These are phyloP conservation scores for Viola odorata DNA, from an alignment of 345 rosid species.

Conservation along the genomic window DNA sequence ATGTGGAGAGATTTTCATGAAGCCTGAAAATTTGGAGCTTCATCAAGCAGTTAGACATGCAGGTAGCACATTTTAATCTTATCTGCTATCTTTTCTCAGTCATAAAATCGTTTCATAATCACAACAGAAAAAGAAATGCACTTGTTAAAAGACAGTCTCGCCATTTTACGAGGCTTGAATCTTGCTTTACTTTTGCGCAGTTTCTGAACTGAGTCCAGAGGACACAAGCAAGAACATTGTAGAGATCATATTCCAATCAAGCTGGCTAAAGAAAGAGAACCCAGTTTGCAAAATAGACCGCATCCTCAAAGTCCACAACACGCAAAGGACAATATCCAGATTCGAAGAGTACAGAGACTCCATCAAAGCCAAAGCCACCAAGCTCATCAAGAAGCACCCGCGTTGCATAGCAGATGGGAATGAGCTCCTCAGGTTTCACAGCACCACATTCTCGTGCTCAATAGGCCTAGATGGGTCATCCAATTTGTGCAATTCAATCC, in stretches of 20 bases:
- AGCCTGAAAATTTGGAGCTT: constrained; percentile 61
- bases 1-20: constrained; percentile 67
- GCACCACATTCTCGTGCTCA: constrained; percentile 49
- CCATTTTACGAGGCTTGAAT: neutral
- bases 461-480: constrained; percentile 59
- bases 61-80: constrained; percentile 27
- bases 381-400: constrained; percentile 53
- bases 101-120: neutral
- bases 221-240: constrained; percentile 87
- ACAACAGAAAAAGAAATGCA: too few relatives aligned
- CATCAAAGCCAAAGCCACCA: constrained; percentile 60
- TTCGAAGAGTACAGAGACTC: constrained; percentile 73
- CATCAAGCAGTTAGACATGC: constrained; percentile 71
- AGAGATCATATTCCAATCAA: constrained; percentile 84
- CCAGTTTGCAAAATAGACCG: constrained; percentile 64
- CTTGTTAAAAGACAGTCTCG: too few relatives aligned
- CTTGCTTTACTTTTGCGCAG: constrained; percentile 20
- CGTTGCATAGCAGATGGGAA: constrained; percentile 83
- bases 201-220: constrained; percentile 61
- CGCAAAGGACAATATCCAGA: constrained; percentile 52
- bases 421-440: constrained; percentile 73
- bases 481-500: constrained; percentile 53
- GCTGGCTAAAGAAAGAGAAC: constrained; percentile 68
- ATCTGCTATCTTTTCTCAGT: neutral
- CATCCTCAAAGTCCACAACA: constrained; percentile 70